Base-by-base conservation (phyloP, 805 yeast species). In the Zygosaccharomyces rouxii region DNA sequence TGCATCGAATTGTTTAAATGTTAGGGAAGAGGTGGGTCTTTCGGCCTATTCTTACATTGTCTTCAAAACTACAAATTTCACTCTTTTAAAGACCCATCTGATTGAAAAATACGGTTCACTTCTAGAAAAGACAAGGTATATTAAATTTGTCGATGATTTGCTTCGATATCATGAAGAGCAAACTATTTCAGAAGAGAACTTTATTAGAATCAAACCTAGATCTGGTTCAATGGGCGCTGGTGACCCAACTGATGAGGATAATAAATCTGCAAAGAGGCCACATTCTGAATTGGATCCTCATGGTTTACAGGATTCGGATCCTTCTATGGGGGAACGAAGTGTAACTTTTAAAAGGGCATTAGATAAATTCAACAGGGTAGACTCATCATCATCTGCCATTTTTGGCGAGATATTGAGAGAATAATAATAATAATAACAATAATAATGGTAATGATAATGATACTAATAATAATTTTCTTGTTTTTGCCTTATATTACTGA, bases 111-210 rank as follows among this genome's bases (percentile, higher is more conserved):
- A 51, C 50, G 56, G 58, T 13, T 61, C 62, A 7, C 52, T 53
- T 53, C 42, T 76, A 54, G 35, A 52, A 33, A 53, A 69, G 39
- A 54, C 73, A 38, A 54, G 56, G 33, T 57, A 68, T 42, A 51
- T 62, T 2, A 55, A 57, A 3, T 56, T 55, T 51, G 67, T 72
- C 19, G 52, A 47, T 22, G 67, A 71, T 16, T 69, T 72, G 40
- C 54, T 55, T 21, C 60, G 60, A 19, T 54, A 66, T 25, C 53
- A 44, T 35, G 42, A 55, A 35, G 55, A 53, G 28, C 54, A 50
- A 28, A 19, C 26, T 25, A 31, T 29, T 13, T 29, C 43, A 7
- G 55, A 49, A 18, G 29, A 42, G 5, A 35, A 42, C 22, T 30
- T 38, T 11, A 31, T 21, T 14, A 47, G 44, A 7, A 35, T 35